phyloP scores from a whole-genome alignment of 148 eudicot genomes.

The Chenopodium berlandieri region DNA sequence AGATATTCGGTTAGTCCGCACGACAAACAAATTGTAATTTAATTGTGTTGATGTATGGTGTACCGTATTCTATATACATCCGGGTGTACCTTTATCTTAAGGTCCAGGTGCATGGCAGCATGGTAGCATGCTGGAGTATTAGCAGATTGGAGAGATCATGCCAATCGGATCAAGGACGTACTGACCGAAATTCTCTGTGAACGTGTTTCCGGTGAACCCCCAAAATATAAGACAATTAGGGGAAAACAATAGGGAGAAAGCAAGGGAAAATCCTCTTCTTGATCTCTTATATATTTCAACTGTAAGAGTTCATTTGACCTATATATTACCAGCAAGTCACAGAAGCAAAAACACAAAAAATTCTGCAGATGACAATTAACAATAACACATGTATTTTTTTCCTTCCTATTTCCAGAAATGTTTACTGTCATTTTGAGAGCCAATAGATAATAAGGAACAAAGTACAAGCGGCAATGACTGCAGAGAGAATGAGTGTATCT shows the following conservation, averaged over 20 bases:
- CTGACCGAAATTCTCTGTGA: not conserved
- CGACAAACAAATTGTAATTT: too few species aligned
- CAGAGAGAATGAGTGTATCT: slow-evolving; percentile 76
- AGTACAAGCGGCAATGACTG: slow-evolving; percentile 81
- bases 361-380: slow-evolving; percentile 6
- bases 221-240: not conserved
- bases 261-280: not conserved
- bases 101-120: not conserved
- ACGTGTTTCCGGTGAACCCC: not conserved
- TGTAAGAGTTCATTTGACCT: slow-evolving; percentile 11
- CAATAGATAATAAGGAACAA: slow-evolving; percentile 82
- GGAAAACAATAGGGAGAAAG: not conserved
- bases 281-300: not conserved
- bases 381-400: not conserved
- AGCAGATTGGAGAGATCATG: not conserved
- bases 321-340: slow-evolving; percentile 24
- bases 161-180: not conserved
- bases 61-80: not conserved
- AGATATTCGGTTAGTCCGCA: too few species aligned
- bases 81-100: not conserved
- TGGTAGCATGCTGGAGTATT: not conserved
- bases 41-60: not conserved
- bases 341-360: slow-evolving; percentile 19
- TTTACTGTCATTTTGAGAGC: slow-evolving; percentile 65
- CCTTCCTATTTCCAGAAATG: not conserved